Base-by-base conservation (phyloP, 441 rosid species). In the Populus hybrid region DNA sequence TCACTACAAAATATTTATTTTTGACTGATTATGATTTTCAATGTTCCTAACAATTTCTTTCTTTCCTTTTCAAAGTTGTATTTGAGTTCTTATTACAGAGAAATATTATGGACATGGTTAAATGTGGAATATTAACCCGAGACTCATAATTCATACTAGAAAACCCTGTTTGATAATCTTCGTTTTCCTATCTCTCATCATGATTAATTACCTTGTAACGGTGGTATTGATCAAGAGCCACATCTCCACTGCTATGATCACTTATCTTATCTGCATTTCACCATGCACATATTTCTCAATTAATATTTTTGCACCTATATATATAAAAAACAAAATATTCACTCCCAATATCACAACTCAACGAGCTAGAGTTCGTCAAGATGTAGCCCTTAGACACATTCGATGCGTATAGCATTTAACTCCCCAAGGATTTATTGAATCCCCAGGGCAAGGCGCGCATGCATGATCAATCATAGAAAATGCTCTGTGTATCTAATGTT, bases 181-280 rank as follows among this genome's bases (percentile, higher is more conserved):
- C n/a, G 59, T 50, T 18, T 50, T 16, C 59, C 59, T 50, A 1
- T 50, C n/a, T 50, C 59, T 6, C 11, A 68, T 31, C 6, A 68
- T 29, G n/a, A 68, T 6, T 31, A 31, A 29, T 21, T 68, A 68
- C 89, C 87, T 79, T 78, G 42, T 76, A 85, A 3, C 69, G 66
- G n/a, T 73, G 72, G 73, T 85, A 84, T 69, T 84, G 86, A 10
- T 83, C 86, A 4, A 78, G 78, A 5, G 87, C 88, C n/a, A 79
- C 69, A 24, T 77, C 64, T 18, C 87, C 87, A 10, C 53, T 77
- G 69, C 82, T 82, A 18, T 65, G 82, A 64, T 84, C 87, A 8
- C n/a, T 2, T 11, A 83, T 82, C 76, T 81, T 85, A 11, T 79
- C 88, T 87, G 83, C 65, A 64, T 1, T 21, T 26, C 26, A 64